Conservation (phyloP, 371 early-diverging fungal genomes). For the Rhizopus delemar region DNA sequence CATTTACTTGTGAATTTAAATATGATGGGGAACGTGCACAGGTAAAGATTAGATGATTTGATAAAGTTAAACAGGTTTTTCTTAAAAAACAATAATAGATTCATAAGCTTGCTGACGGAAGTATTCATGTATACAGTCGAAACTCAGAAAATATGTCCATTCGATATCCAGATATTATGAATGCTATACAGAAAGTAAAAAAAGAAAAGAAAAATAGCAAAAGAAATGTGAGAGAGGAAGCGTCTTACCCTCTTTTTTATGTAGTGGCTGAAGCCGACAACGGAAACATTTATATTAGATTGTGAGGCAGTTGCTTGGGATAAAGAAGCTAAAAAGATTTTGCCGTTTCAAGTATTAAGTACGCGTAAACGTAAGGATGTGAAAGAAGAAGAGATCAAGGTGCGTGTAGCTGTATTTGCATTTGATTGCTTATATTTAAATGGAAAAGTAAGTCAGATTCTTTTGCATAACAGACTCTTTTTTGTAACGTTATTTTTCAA, state of each 20-base stretch:
- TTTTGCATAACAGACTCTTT: neutral
- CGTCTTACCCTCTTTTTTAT: neutral
- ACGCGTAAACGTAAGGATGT: slow-evolving; percentile 98
- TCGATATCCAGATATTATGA: slow-evolving; percentile 95
- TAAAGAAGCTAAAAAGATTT: slow-evolving; percentile 75
- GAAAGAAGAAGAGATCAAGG: slow-evolving; percentile 85
- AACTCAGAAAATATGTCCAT: slow-evolving; percentile 96
- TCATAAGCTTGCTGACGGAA: slow-evolving; percentile 78
- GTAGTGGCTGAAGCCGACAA: slow-evolving; percentile 63
- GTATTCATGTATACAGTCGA: slow-evolving; percentile 87
- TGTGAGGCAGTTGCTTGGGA: slow-evolving; percentile 99
- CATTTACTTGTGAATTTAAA: slow-evolving; percentile 99
- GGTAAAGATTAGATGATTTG: slow-evolving; percentile 35
- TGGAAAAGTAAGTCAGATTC: slow-evolving; percentile 63
- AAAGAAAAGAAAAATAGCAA: slow-evolving; percentile 19
- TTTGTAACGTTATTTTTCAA: slow-evolving; percentile 20
- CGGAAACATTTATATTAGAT: slow-evolving; percentile 94
- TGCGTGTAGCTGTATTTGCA: slow-evolving; percentile 96
- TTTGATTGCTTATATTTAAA: slow-evolving; percentile 98
- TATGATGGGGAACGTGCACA: slow-evolving; percentile 99
- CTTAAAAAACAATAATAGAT: slow-evolving; percentile 52
- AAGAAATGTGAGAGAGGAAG: neutral
- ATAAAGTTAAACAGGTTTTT: neutral
- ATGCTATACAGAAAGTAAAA: slow-evolving; percentile 62
- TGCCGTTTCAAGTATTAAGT: slow-evolving; percentile 98